Conservation (phyloP, 257 asterid genomes). For the Solanum pennellii region DNA sequence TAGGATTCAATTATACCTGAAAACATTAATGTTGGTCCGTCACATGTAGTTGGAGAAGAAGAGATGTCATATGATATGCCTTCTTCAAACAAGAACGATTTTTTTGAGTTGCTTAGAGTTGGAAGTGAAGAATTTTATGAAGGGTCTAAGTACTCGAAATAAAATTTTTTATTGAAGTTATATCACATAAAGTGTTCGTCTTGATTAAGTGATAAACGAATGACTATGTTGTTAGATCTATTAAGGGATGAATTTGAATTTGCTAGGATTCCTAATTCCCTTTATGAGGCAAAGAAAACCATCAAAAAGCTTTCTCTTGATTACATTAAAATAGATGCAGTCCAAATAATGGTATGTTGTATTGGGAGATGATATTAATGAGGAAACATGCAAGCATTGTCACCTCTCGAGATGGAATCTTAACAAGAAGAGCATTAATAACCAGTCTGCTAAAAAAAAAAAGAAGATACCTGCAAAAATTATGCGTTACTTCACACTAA, state of each 20-base stretch:
- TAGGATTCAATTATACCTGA: no score
- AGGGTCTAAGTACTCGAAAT: no score
- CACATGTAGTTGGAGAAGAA: no score
- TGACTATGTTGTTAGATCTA: neutral
- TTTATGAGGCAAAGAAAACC: neutral
- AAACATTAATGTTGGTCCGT: no score
- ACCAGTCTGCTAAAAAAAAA: no score
- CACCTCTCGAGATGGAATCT: neutral
- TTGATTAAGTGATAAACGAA: neutral
- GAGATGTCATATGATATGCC: no score
- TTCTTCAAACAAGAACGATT: no score
- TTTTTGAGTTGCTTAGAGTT: no score
- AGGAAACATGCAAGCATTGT: neutral
- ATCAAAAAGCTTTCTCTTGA: no score
- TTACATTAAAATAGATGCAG: neutral
- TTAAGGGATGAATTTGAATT: neutral
- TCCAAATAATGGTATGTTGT: neutral
- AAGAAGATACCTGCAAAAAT: neutral
- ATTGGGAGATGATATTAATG: neutral
- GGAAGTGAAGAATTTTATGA: no score
- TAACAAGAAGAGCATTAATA: no score
- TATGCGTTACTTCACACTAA: neutral
- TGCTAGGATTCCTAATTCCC: neutral
- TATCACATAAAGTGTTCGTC: neutral
- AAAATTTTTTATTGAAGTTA: no score